Conservation (phyloP, 257 asterid species). For the Ilex asprella region DNA sequence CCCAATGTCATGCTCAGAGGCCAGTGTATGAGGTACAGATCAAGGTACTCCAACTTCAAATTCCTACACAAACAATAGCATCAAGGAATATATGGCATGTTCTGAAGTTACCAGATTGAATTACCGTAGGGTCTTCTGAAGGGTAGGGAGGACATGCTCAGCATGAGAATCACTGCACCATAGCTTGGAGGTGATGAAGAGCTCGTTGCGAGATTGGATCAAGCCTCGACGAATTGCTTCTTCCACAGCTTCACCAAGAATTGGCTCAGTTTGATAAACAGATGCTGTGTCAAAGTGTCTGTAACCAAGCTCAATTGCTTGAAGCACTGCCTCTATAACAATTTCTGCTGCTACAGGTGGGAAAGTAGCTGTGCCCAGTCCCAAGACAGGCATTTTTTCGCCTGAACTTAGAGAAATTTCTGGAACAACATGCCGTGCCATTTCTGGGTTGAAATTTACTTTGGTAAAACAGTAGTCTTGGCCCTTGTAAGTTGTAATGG, state of each 20-base stretch:
- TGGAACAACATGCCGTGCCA: conserved; percentile 2
- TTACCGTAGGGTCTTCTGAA: conserved; percentile 27
- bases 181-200: conserved; percentile 53
- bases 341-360: conserved; percentile 43
- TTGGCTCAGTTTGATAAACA: conserved; percentile 36
- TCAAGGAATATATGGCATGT: too few relatives aligned
- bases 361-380: conserved; percentile 52
- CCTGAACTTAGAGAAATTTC: conserved; percentile 26
- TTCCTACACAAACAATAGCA: conserved; percentile 18
- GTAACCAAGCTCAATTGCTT: conserved; percentile 52
- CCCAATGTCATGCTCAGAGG: conserved; percentile 36
- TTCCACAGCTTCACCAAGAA: conserved; percentile 49
- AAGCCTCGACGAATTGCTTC: conserved; percentile 40
- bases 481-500: too few relatives aligned
- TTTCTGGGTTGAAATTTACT: too few relatives aligned
- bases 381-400: conserved; percentile 38
- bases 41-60: conserved; percentile 25
- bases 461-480: too few relatives aligned
- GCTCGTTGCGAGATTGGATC: conserved; percentile 34
- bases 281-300: conserved; percentile 70
- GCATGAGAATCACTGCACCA: conserved; percentile 65
- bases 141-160: conserved; percentile 39
- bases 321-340: conserved; percentile 32
- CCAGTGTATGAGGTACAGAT: conserved; percentile 42
- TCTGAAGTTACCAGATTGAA: neutral